Conservation (phyloP, 2,329 filamentous ascomycete species). For the Hypoxylon sp. region DNA sequence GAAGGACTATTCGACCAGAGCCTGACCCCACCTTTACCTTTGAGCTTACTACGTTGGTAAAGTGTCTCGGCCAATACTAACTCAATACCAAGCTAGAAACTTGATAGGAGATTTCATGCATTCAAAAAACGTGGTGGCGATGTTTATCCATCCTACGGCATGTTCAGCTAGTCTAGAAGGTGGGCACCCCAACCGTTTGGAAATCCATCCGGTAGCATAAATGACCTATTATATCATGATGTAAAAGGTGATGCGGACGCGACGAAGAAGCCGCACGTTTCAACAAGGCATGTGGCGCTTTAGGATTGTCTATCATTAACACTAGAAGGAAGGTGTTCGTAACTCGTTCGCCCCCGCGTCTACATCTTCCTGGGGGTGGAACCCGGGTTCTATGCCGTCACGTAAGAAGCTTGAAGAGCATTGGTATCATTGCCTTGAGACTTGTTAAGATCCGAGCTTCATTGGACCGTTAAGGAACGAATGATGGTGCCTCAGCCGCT, state of each 20-base stretch:
- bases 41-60: slow-evolving; percentile 31
- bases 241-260: background rate
- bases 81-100: slow-evolving; percentile 9
- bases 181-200: background rate
- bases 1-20: slow-evolving; percentile 1
- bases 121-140: slow-evolving; percentile 13
- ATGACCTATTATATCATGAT: slow-evolving; percentile 17
- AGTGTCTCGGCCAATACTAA: slow-evolving; percentile 7
- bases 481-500: background rate
- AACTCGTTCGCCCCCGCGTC: slow-evolving; percentile 5
- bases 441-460: background rate
- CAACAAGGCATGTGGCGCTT: slow-evolving; percentile 3
- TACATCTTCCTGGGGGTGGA: slow-evolving; percentile 1
- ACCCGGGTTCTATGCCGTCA: slow-evolving; percentile 1
- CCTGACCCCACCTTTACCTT: background rate
- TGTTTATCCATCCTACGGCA: slow-evolving; percentile 35
- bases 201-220: slow-evolving; percentile 16
- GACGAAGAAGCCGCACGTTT: slow-evolving; percentile 10
- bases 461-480: slow-evolving; percentile 9
- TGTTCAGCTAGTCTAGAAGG: slow-evolving; percentile 16
- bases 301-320: slow-evolving; percentile 5
- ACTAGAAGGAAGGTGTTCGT: slow-evolving; percentile 15
- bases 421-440: background rate
- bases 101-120: slow-evolving; percentile 13
- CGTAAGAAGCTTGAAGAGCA: slow-evolving; percentile 3